These are phyloP conservation scores for Amylostereum chailletii DNA, from an alignment of 1,284 basidiomycete genomes.

Conservation along the genomic window DNA sequence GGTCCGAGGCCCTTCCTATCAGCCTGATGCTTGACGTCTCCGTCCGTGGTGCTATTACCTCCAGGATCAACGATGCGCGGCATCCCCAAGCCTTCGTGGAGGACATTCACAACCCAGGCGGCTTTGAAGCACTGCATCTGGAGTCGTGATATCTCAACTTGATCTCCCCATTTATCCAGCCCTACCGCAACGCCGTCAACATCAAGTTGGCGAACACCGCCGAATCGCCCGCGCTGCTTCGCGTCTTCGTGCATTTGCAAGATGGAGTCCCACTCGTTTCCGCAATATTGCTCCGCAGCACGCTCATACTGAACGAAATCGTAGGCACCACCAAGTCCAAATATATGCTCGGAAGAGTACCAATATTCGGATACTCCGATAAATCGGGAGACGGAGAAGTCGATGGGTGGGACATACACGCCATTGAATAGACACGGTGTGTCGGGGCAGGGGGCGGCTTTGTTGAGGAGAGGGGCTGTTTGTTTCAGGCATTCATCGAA, in stretches of 20 bases:
- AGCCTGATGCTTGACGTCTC: slow-evolving; percentile 66
- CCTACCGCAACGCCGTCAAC: slow-evolving; percentile 50
- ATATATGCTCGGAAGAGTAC: slow-evolving; percentile 97
- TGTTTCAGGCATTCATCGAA: slow-evolving; percentile 78
- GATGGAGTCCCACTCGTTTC: slow-evolving; percentile 73
- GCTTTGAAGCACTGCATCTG: slow-evolving; percentile 99
- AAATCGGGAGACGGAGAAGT: slow-evolving; percentile 87
- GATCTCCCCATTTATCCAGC: slow-evolving; percentile 59
- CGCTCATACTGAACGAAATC: slow-evolving; percentile 95
- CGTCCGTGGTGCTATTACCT: slow-evolving; percentile 58
- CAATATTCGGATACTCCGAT: slow-evolving; percentile 99
- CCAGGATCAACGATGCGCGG: slow-evolving; percentile 84
- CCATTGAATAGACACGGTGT: slow-evolving; percentile 95
- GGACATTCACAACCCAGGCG: slow-evolving; percentile 93
- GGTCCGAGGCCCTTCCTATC: slow-evolving; percentile 72
- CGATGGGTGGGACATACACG: slow-evolving; percentile 87
- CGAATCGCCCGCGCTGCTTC: slow-evolving; percentile 34
- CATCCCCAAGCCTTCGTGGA: slow-evolving; percentile 94
- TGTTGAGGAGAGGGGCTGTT: slow-evolving; percentile 80
- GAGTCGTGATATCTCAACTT: slow-evolving; percentile 76
- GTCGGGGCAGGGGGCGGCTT: slow-evolving; percentile 75
- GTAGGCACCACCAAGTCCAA: slow-evolving; percentile 90
- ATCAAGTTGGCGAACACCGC: slow-evolving; percentile 51
- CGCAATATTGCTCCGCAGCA: slow-evolving; percentile 84
- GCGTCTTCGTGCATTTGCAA: slow-evolving; percentile 57